Evolutionary conservation across 805 yeast genomes (phyloP), one percentile per base, ranked within the genome.

Genomic region (Jamesozyma spencerorum): DNA sequence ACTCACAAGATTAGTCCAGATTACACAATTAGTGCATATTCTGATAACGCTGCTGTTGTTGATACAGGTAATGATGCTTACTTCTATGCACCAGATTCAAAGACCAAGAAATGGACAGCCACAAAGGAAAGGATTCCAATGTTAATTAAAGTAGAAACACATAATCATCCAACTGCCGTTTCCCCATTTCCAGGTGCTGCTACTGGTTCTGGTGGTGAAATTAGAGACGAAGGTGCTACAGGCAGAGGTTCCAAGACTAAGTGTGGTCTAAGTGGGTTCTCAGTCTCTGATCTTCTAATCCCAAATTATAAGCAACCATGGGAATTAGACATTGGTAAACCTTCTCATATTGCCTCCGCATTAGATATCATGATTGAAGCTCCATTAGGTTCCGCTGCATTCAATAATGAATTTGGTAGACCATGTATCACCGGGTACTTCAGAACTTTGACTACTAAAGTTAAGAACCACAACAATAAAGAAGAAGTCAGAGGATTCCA

Each of bases 111-210:
- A 51, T 92, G 97, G 94, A 64, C 66, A 31, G 71, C 90, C 17
- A 72, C 67, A 44, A 72, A 73, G 48, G 99, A 92, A 66, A 69
- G 68, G 37, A 94, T 90, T 17, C 92, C 88, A 49, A 85, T 94
- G 56, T 69, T 92, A 51, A 85, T 88, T 57, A 92, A 92, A 63
- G 98, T 92, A 39, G 99, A 92, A 67, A 92, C 99, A 19, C 99
- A 92, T 64, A 92, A 92, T 68, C 99, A 92, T 64, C 99, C 99
- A 41, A 92, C 99, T 19, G 98, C 98, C 1, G 97, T 92, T 4
- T 90, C 97, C 18, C 99, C 99, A 31, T 92, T 86, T 66, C 88
- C 98, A 3, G 99, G 99, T 64, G 99, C 99, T 26, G 95, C 99
- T 33, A 92, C 99, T 12, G 99, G 99, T 48, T 88, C 97, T 10